phyloP scores from a whole-genome alignment of 768 basidiomycete species.

The Megacollybia marginata region DNA sequence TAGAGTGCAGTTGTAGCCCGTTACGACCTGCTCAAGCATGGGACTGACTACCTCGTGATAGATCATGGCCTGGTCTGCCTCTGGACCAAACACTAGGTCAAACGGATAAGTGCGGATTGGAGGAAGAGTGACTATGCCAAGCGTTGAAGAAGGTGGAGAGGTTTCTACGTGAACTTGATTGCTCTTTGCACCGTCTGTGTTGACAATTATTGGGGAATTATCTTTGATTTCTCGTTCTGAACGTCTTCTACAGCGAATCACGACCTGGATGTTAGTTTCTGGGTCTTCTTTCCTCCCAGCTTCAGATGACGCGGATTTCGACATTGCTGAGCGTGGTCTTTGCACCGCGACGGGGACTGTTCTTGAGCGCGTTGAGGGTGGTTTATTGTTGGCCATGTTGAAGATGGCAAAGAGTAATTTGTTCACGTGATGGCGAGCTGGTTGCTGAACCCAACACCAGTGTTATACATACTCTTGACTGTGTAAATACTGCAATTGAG shows the following conservation, averaged over 20 bases:
- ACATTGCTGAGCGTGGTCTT: slow-evolving; percentile 43
- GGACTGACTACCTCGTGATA: slow-evolving; percentile 92
- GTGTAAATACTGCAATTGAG: neutral
- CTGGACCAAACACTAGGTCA: slow-evolving; percentile 93
- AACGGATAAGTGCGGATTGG: slow-evolving; percentile 87
- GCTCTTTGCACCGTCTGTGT: slow-evolving; percentile 66
- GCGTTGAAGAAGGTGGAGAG: slow-evolving; percentile 54
- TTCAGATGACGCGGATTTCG: slow-evolving; percentile 26
- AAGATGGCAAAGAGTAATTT: slow-evolving; percentile 13
- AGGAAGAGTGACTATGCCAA: slow-evolving; percentile 70
- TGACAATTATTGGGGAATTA: slow-evolving; percentile 82
- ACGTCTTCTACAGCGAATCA: slow-evolving; percentile 81
- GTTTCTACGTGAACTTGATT: slow-evolving; percentile 80
- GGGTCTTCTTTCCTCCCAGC: slow-evolving; percentile 28
- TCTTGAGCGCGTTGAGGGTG: slow-evolving; percentile 41
- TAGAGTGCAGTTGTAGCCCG: slow-evolving; percentile 94
- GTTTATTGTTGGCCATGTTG: slow-evolving; percentile 60
- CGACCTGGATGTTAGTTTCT: slow-evolving; percentile 89
- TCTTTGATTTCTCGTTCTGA: slow-evolving; percentile 82
- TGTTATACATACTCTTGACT: neutral
- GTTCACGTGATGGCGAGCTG: slow-evolving; percentile 24
- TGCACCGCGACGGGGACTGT: slow-evolving; percentile 26
- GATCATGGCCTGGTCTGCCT: slow-evolving; percentile 90
- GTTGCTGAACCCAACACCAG: slow-evolving; percentile 4
- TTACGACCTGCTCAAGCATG: slow-evolving; percentile 88